Evolutionary conservation across 1,284 basidiomycete genomes (phyloP).

Genomic region (Rhodotorula sp.): DNA sequence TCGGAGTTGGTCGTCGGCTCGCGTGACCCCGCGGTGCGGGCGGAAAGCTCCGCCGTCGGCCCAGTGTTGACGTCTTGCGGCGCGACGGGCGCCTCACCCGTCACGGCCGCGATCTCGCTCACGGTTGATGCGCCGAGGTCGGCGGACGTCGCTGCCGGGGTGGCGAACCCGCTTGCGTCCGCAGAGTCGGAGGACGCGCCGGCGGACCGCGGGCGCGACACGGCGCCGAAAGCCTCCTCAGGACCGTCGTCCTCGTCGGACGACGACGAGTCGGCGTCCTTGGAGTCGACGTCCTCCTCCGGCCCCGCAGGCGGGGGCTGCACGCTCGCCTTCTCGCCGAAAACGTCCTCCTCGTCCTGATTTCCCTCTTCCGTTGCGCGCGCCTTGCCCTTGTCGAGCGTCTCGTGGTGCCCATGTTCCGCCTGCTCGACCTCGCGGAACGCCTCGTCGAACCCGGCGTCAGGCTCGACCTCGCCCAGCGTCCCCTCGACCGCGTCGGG

Average conservation of each 20-base stretch:
- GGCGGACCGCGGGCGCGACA: not conserved
- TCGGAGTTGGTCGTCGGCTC: constrained; percentile 15
- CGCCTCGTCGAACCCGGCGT: constrained; percentile 44
- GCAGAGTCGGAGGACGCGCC: not conserved
- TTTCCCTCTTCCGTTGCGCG: constrained; percentile 41
- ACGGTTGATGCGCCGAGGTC: constrained; percentile 6
- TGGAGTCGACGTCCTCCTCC: constrained; percentile 3
- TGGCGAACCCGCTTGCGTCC: not conserved
- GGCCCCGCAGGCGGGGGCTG: not conserved
- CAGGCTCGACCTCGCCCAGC: constrained; percentile 20
- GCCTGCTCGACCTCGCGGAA: constrained; percentile 46
- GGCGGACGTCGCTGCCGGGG: not conserved
- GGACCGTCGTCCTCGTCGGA: constrained; percentile 32
- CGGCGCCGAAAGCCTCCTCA: constrained; percentile 25
- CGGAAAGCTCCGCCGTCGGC: not conserved
- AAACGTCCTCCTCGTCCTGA: constrained; percentile 28
- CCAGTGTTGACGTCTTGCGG: not conserved
- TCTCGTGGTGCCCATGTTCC: not conserved
- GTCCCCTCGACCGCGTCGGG: constrained; percentile 13
- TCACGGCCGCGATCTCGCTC: constrained; percentile 1
- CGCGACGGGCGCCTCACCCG: not conserved
- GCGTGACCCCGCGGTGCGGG: not conserved
- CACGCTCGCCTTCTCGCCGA: not conserved
- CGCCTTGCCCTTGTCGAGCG: constrained; percentile 18
- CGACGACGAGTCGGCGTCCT: not conserved